Evolutionary conservation across 441 rosid genomes (phyloP).

Genomic region (Corymbia citriodora): DNA sequence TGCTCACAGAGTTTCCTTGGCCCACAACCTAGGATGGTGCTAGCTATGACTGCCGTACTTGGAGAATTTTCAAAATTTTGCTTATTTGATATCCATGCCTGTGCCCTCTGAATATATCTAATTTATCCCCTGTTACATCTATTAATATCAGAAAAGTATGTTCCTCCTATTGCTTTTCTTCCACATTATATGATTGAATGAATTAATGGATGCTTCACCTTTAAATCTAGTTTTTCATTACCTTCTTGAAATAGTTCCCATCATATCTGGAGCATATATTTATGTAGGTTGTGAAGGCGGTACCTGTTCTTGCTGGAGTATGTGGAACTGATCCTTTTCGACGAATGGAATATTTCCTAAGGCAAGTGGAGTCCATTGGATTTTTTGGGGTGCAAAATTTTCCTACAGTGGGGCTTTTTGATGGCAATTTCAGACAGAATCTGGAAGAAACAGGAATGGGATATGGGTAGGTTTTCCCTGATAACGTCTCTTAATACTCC

Average conservation of each 20-base stretch:
- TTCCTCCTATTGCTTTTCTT: neutral
- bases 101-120: neutral
- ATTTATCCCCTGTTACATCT: neutral
- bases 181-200: neutral
- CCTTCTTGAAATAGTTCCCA: neutral
- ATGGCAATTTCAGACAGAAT: conserved; percentile 89
- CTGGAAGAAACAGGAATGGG: conserved; percentile 99
- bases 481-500: neutral
- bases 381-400: conserved; percentile 92
- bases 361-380: conserved; percentile 82
- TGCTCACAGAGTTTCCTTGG: neutral
- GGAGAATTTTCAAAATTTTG: neutral
- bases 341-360: conserved; percentile 73
- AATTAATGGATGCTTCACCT: neutral
- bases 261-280: neutral
- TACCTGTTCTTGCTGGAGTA: conserved; percentile 94
- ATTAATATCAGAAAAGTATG: neutral
- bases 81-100: neutral
- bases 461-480: conserved; percentile 51
- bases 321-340: conserved; percentile 97
- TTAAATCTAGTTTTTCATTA: neutral
- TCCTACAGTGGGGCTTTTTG: conserved; percentile 95
- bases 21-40: neutral
- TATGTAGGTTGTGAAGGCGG: conserved; percentile 64
- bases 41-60: neutral